Conservation (phyloP, 306 rosid genomes). For the Dryas alaskensis region DNA sequence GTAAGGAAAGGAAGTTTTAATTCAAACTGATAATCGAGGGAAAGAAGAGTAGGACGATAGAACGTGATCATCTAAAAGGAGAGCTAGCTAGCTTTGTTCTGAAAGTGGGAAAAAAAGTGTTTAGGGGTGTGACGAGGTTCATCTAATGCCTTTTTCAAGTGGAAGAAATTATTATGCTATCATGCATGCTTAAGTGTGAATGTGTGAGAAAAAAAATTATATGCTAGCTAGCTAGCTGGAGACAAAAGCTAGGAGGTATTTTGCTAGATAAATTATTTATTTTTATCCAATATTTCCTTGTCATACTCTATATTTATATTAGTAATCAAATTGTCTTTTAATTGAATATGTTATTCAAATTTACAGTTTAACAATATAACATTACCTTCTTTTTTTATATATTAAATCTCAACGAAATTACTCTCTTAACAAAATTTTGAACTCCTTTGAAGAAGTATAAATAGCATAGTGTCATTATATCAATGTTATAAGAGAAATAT, state of each 20-base stretch:
- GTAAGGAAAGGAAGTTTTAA: constrained; percentile 26
- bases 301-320: no score
- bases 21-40: constrained; percentile 33
- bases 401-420: no score
- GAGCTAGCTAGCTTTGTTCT: constrained; percentile 5
- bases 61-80: constrained; percentile 19
- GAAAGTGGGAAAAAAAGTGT: constrained; percentile 32
- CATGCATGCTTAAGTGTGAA: constrained; percentile 43
- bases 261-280: background rate
- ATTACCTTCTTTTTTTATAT: no score
- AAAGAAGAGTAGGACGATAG: constrained; percentile 37
- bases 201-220: background rate
- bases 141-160: constrained; percentile 37
- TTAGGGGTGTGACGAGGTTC: constrained; percentile 42
- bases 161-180: constrained; percentile 48
- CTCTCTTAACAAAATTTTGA: no score
- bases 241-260: background rate
- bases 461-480: no score
- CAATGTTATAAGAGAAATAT: no score
- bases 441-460: no score
- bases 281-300: no score
- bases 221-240: background rate
- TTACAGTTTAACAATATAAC: no score
- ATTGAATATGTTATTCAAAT: no score
- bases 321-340: no score